Base-by-base conservation (phyloP, 345 rosid species). In the Citrus cavaleriei region DNA sequence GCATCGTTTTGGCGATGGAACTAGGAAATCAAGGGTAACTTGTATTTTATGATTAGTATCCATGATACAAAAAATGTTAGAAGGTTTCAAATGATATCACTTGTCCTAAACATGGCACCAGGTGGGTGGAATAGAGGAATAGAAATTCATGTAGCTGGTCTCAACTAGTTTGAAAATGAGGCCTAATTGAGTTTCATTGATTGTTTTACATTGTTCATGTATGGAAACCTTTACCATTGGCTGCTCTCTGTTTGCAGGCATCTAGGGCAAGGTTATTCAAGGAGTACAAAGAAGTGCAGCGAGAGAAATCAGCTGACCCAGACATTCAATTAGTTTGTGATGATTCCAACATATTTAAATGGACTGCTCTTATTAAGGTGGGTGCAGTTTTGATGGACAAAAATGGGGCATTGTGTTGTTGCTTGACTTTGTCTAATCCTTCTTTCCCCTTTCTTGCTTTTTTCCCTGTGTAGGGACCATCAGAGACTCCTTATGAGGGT, bases 311-410 rank as follows among this genome's bases (percentile, higher is more conserved):
- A 22, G 95, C 92, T 72, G 99, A 96, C 85, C 98, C 99, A 0
- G 99, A 96, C 84, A 94, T 96, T 83, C 97, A 90, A 73, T 81
- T 97, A 71, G 93, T 88, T 58, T 97, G 99, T 75, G 99, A 97
- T 83, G 98, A 97, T 82, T 83, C 95, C 60, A 97, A 97, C 89
- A 93, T 97, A 70, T 97, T 97, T 81, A 94, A 94, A 85, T 97
- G 98, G 99, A 97, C 97, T 77, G 99, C 99, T 13, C 93, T 94
- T 68, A 89, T 97, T 82, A 94, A 97, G 98, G 99, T 96, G 49
- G 59, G 72, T 21, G 76, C 57, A 24, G 27, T 61, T 21, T 25
- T 10, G n/a, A 22, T 57, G 78, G 37, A 9, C 51, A 54, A 75
- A 70, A 59, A 21, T n/a, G 57, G n/a, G 61, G 38, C 37, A 19